Conservation (phyloP, 176 grass and related monocot genomes). For the Luzula sylvatica region DNA sequence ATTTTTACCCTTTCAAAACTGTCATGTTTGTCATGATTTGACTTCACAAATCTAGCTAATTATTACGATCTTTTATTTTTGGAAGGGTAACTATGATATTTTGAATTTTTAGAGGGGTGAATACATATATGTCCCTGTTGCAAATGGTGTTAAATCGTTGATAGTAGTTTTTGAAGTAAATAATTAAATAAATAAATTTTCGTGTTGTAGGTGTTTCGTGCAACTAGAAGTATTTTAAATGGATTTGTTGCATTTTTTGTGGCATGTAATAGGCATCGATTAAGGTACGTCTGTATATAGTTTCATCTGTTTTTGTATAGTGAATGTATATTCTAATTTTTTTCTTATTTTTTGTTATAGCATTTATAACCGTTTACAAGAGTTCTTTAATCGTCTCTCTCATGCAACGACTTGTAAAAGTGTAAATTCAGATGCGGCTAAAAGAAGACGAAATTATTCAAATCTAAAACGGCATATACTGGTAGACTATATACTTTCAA, state of each 20-base stretch:
- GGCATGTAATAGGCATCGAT: conserved; percentile 61
- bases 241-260: conserved; percentile 48
- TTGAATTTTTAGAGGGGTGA: too few relatives aligned
- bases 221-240: conserved; percentile 63
- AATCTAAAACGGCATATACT: neutral
- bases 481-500: too few relatives aligned
- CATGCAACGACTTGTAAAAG: neutral
- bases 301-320: neutral
- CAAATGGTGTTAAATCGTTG: too few relatives aligned
- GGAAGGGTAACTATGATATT: too few relatives aligned
- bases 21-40: neutral
- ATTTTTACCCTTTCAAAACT: neutral
- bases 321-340: neutral
- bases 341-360: conserved; percentile 21
- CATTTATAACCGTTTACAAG: conserved; percentile 52
- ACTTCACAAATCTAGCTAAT: neutral
- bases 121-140: too few relatives aligned
- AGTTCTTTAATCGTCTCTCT: conserved; percentile 14
- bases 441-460: conserved; percentile 5
- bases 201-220: conserved; percentile 54
- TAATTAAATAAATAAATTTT: neutral
- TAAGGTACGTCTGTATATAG: conserved; percentile 31
- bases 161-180: too few relatives aligned
- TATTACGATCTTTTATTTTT: neutral
- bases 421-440: conserved; percentile 1